Evolutionary conservation across 176 grass and related monocot genomes (phyloP), one percentile per base, ranked within the genome.

Genomic region (Lolium perenne): DNA sequence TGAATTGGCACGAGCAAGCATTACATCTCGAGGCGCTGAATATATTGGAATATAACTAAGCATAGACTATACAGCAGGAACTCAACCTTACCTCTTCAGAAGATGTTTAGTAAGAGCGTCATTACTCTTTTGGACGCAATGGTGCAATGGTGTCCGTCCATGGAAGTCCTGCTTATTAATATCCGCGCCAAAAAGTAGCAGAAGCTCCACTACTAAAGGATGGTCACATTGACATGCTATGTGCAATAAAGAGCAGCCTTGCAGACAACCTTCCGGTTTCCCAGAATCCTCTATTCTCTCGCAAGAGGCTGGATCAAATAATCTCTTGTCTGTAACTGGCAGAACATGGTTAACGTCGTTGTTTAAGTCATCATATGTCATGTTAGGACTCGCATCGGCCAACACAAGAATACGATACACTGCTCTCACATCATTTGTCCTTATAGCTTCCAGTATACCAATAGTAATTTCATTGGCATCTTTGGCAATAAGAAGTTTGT

Each of bases 131-230:
- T 88, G 92, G 57, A 95, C 91, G 80, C 95, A 98, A 87, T 85
- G 93, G 81, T 98, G 95, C 78, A 98, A 85, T 59, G 95, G 93
- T 69, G 95, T 98, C 68, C 91, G 86, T 38, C 95, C 95, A 78
- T 98, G 95, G 58, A 93, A 95, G 63, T 98, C 95, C 74, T 95
- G 93, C 50, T 91, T 86, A 91, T 98, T 91, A 89, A 95, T 95
- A 78, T 95, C 85, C 22, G 95, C 89, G 5, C 95, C 95, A 76
- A 95, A 95, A 87, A 93, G 95, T 76, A 98, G 88, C 22, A 98
- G 84, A 41, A 98, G 83, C 81, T 98, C 95, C 25, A 92, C 55
- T 86, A 95, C 87, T 60, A 86, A 38, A 78, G 85, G 77, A 83
- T 93, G 77, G 2, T 80, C 89, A 76, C 78, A 84, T 89, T 95